These are phyloP conservation scores for Porcisia deanei DNA, from an alignment of 208 protist species.

Conservation along the genomic window DNA sequence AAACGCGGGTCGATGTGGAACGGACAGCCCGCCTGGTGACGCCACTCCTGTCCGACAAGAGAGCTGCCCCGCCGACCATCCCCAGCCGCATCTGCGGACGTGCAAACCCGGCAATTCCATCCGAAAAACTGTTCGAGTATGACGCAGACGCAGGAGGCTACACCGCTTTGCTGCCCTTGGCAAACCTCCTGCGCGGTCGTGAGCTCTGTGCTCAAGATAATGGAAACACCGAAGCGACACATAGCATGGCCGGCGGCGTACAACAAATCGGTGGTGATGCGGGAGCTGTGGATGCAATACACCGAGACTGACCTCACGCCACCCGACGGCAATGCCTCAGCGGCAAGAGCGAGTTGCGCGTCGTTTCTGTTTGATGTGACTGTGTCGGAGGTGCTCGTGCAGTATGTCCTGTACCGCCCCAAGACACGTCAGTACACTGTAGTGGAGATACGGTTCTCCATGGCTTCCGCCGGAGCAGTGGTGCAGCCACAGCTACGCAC, in stretches of 20 bases:
- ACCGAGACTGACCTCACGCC: background rate
- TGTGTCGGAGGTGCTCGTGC: conserved; percentile 24
- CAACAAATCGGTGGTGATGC: conserved; percentile 26
- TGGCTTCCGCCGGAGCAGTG: conserved; percentile 18
- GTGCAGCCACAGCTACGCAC: conserved; percentile 14
- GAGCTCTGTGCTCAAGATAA: conserved; percentile 12
- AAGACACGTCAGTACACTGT: conserved; percentile 18
- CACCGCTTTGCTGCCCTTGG: conserved; percentile 34
- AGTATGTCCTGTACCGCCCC: conserved; percentile 23
- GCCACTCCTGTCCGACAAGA: conserved; percentile 1
- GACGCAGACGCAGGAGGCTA: conserved; percentile 26
- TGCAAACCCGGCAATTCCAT: background rate
- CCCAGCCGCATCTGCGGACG: conserved; percentile 16
- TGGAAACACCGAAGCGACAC: conserved; percentile 33
- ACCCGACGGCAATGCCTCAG: background rate
- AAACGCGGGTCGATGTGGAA: too few species aligned
- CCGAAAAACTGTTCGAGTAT: conserved; percentile 20
- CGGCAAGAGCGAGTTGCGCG: background rate
- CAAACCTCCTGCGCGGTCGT: conserved; percentile 32
- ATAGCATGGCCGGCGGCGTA: conserved; percentile 29
- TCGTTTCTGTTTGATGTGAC: conserved; percentile 20
- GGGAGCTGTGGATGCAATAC: conserved; percentile 26
- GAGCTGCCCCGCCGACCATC: conserved; percentile 26
- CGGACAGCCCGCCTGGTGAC: conserved; percentile 8
- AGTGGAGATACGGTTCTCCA: conserved; percentile 17